phyloP scores from a whole-genome alignment of 2,329 filamentous ascomycete genomes.

The Cordyceps farinosa region DNA sequence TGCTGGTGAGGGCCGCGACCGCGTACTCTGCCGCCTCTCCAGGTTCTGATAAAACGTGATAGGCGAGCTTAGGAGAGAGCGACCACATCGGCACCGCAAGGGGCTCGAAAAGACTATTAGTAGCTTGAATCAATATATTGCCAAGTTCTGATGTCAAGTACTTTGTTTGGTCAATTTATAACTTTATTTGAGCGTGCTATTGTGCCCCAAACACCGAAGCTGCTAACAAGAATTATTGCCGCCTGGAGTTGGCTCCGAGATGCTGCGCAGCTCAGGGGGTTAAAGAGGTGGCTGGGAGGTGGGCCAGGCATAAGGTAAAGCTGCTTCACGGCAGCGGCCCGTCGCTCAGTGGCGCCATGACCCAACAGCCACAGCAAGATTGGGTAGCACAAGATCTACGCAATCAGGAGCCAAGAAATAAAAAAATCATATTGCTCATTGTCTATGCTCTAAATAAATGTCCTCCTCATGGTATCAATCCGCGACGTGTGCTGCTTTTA shows the following conservation, averaged over 20 bases:
- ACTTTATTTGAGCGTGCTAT: not conserved
- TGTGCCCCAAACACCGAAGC: not conserved
- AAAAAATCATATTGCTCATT: not conserved
- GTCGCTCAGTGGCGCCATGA: not conserved
- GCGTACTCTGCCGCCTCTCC: constrained; percentile 4
- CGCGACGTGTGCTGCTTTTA: constrained; percentile 1
- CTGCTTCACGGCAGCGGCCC: not conserved
- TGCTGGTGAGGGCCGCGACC: not conserved
- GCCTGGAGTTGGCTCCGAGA: constrained; percentile 27
- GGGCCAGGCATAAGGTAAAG: not conserved
- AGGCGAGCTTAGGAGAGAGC: not conserved
- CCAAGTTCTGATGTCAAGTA: too few relatives aligned
- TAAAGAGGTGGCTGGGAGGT: constrained; percentile 28
- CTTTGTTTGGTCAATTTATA: too few relatives aligned
- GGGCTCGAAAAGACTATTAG: not conserved
- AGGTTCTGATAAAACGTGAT: not conserved
- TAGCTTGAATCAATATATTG: too few relatives aligned
- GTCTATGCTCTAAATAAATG: constrained; percentile 9
- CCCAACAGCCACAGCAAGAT: not conserved
- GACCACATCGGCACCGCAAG: not conserved
- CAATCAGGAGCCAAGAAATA: not conserved
- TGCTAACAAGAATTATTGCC: constrained; percentile 33
- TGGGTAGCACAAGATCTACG: not conserved
- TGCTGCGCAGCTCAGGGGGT: constrained; percentile 21
- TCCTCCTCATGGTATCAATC: constrained; percentile 11